Percentiles rank a stretch among this genome's conserved stretches.
phyloP scores from a whole-genome alignment of 352 stramenopile genomes.

The Globisporangium takayamanum region DNA sequence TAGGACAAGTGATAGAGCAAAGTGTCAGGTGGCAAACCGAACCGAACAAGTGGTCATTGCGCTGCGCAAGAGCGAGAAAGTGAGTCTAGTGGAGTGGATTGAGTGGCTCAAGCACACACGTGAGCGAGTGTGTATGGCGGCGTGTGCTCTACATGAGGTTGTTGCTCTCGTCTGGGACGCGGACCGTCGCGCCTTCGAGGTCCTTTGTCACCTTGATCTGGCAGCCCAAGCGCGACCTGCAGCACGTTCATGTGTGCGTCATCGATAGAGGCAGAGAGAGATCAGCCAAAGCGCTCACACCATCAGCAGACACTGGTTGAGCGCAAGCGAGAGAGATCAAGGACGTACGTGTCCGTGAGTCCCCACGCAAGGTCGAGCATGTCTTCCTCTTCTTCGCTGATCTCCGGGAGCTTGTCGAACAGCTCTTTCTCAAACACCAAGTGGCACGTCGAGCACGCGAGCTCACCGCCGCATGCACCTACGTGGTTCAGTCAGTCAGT shows the following conservation, averaged over 20 bases:
- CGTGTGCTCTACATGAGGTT: slow-evolving; percentile 76
- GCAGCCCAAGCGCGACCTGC: slow-evolving; percentile 79
- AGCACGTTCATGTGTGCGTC: neutral
- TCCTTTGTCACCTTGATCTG: slow-evolving; percentile 88
- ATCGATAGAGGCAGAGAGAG: neutral
- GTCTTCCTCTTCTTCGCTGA: slow-evolving; percentile 92
- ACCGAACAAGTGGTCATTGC: too few species aligned
- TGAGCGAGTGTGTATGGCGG: neutral
- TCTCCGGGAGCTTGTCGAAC: slow-evolving; percentile 82
- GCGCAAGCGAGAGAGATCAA: neutral
- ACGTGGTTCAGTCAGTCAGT: neutral
- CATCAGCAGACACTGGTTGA: neutral
- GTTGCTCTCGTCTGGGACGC: slow-evolving; percentile 83
- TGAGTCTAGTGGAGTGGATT: neutral
- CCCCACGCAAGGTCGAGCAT: slow-evolving; percentile 94
- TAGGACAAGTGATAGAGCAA: neutral
- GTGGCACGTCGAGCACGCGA: slow-evolving; percentile 93
- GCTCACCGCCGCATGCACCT: slow-evolving; percentile 89
- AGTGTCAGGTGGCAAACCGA: too few species aligned
- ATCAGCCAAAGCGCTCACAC: neutral
- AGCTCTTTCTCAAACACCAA: slow-evolving; percentile 88
- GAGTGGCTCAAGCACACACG: neutral
- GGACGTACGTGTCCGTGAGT: slow-evolving; percentile 86
- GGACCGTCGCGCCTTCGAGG: slow-evolving; percentile 83
- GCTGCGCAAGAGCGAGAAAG: neutral